These are phyloP conservation scores for Trichoderma sp. DNA, from an alignment of 2,329 filamentous ascomycete genomes.

Conservation along the genomic window DNA sequence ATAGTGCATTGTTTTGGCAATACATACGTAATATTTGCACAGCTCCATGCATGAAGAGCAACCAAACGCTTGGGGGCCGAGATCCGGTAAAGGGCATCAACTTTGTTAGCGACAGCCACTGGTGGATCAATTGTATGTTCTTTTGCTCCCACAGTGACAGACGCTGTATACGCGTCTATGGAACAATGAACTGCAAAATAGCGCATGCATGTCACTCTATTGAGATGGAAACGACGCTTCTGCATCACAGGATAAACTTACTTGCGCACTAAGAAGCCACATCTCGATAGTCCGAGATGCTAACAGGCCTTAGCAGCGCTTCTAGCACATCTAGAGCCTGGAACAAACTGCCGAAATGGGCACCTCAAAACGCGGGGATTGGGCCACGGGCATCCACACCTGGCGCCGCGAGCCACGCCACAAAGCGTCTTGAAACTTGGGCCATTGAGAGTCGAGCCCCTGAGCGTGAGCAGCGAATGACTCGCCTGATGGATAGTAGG, in stretches of 20 bases:
- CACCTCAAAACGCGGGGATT: constrained; percentile 25
- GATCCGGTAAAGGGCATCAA: not conserved
- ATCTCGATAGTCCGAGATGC: constrained; percentile 7
- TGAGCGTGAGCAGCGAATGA: not conserved
- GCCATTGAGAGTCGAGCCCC: not conserved
- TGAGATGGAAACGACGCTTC: not conserved
- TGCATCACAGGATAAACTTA: not conserved
- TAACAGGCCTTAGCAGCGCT: not conserved
- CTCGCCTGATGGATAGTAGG: not conserved
- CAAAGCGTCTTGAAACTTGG: not conserved
- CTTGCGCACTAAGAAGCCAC: not conserved
- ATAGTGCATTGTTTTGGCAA: not conserved
- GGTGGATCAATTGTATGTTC: not conserved
- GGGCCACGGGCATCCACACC: constrained; percentile 8
- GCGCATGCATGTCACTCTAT: not conserved
- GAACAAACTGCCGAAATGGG: constrained; percentile 21
- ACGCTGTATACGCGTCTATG: not conserved
- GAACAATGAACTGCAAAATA: not conserved
- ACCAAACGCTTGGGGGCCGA: not conserved
- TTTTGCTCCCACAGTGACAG: not conserved
- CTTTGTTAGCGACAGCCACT: not conserved
- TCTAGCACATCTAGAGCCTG: not conserved
- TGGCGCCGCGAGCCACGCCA: constrained; percentile 6
- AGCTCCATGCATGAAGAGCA: not conserved
- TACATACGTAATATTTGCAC: not conserved